These are phyloP conservation scores for Apiotrichum siamense DNA, from an alignment of 1,284 basidiomycete genomes.

Conservation along the genomic window DNA sequence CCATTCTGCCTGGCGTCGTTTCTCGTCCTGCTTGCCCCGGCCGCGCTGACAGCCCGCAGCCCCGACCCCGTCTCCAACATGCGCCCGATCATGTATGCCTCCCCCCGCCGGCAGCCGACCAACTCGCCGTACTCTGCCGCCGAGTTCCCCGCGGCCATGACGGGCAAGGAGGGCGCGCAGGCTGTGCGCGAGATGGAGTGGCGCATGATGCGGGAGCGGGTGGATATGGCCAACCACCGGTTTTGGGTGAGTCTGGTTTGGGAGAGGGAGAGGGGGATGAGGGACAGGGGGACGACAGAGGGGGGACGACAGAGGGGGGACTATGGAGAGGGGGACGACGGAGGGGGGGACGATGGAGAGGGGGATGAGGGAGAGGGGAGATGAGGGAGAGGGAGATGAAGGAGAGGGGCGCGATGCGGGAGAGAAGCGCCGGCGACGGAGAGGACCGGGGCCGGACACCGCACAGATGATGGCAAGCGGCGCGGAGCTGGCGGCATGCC, in stretches of 20 bases:
- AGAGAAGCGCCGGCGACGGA: too few species aligned
- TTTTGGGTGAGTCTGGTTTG: slow-evolving; percentile 36
- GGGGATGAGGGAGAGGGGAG: too few species aligned
- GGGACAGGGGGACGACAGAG: not conserved
- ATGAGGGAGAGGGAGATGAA: too few species aligned
- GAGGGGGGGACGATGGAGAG: too few species aligned
- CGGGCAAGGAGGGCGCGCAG: slow-evolving; percentile 11
- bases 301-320: too few species aligned
- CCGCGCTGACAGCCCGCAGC: slow-evolving; percentile 11
- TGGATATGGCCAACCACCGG: slow-evolving; percentile 42
- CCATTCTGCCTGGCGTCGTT: not conserved
- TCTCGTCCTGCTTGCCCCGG: not conserved
- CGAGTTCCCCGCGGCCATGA: slow-evolving; percentile 29
- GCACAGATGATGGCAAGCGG: too few species aligned
- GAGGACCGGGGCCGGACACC: too few species aligned
- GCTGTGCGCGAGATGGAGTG: slow-evolving; percentile 38
- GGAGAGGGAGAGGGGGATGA: not conserved
- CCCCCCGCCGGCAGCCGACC: slow-evolving; percentile 24
- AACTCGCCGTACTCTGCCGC: slow-evolving; percentile 37
- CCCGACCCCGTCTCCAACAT: slow-evolving; percentile 44
- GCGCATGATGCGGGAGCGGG: slow-evolving; percentile 35
- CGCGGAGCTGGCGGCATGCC: too few species aligned
- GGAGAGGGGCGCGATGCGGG: too few species aligned
- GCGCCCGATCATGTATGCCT: slow-evolving; percentile 41
- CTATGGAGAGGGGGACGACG: too few species aligned